A percentile compares a stretch with the other conserved stretches of the same genome.
Evolutionary conservation across 768 basidiomycete species (phyloP).

Genomic region (Imleria badia): DNA sequence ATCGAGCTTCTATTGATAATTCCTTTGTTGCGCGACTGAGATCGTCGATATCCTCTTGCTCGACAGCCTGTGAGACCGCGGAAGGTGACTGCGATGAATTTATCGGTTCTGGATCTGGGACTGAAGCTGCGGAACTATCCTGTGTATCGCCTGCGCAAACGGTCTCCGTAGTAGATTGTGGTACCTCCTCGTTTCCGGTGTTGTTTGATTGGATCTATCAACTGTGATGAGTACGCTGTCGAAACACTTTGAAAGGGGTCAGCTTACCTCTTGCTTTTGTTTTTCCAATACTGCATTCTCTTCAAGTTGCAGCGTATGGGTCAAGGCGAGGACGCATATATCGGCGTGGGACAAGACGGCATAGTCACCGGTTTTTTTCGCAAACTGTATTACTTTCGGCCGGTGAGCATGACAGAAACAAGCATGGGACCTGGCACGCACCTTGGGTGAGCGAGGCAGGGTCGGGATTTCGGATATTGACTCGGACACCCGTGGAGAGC

Average conservation of each 20-base stretch:
- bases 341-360: slow-evolving; percentile 89
- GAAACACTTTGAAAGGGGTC: slow-evolving; percentile 1
- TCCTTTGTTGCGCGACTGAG: slow-evolving; percentile 10
- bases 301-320: slow-evolving; percentile 70
- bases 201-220: slow-evolving; percentile 9
- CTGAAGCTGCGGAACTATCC: neutral
- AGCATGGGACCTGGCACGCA: slow-evolving; percentile 29
- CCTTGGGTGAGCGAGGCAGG: slow-evolving; percentile 65
- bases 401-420: slow-evolving; percentile 13
- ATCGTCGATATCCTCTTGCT: slow-evolving; percentile 1
- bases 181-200: neutral
- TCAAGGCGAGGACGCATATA: slow-evolving; percentile 87
- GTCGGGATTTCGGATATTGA: slow-evolving; percentile 71
- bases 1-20: slow-evolving; percentile 15
- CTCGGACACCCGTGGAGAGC: slow-evolving; percentile 70
- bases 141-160: slow-evolving; percentile 2
- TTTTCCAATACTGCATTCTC: slow-evolving; percentile 33
- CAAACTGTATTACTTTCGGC: slow-evolving; percentile 75
- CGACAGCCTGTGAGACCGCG: neutral
- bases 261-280: slow-evolving; percentile 30
- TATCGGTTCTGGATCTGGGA: neutral
- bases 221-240: neutral
- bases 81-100: neutral
- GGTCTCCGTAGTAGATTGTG: neutral
- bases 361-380: slow-evolving; percentile 97